Percentiles rank a stretch among this genome's conserved stretches.
phyloP scores from a whole-genome alignment of 1,284 basidiomycete genomes.

The Ganoderma meredithae region DNA sequence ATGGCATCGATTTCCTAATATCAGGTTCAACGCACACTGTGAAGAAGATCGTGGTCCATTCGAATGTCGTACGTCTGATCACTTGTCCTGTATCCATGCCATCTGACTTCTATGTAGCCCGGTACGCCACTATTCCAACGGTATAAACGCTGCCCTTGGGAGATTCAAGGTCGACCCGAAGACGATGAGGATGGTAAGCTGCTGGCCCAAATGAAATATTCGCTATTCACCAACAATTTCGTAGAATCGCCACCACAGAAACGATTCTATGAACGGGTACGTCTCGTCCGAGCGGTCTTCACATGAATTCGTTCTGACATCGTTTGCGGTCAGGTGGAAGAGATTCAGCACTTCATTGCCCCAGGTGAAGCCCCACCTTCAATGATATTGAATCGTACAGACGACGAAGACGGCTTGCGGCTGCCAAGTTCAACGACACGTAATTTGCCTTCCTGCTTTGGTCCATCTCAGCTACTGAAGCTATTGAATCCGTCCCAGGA shows the following conservation, averaged over 20 bases:
- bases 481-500: slow-evolving; percentile 46
- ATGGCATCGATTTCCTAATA: slow-evolving; percentile 86
- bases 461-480: neutral
- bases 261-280: slow-evolving; percentile 71
- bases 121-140: slow-evolving; percentile 88
- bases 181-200: slow-evolving; percentile 77
- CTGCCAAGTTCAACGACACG: slow-evolving; percentile 78
- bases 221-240: neutral
- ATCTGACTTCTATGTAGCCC: slow-evolving; percentile 56
- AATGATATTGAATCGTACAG: slow-evolving; percentile 87
- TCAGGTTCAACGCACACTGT: slow-evolving; percentile 75
- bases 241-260: slow-evolving; percentile 73
- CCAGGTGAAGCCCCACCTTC: slow-evolving; percentile 75
- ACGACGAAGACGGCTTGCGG: slow-evolving; percentile 78
- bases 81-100: neutral
- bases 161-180: slow-evolving; percentile 75
- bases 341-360: slow-evolving; percentile 76
- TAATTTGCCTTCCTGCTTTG: slow-evolving; percentile 46
- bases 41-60: slow-evolving; percentile 86
- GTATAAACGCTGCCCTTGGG: slow-evolving; percentile 91
- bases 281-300: neutral
- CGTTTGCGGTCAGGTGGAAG: slow-evolving; percentile 61
- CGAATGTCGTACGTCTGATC: slow-evolving; percentile 78
- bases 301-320: neutral
- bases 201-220: slow-evolving; percentile 13